Evolutionary conservation across 2,329 filamentous ascomycete genomes (phyloP).

Genomic region (Sporothrix curviconia): DNA sequence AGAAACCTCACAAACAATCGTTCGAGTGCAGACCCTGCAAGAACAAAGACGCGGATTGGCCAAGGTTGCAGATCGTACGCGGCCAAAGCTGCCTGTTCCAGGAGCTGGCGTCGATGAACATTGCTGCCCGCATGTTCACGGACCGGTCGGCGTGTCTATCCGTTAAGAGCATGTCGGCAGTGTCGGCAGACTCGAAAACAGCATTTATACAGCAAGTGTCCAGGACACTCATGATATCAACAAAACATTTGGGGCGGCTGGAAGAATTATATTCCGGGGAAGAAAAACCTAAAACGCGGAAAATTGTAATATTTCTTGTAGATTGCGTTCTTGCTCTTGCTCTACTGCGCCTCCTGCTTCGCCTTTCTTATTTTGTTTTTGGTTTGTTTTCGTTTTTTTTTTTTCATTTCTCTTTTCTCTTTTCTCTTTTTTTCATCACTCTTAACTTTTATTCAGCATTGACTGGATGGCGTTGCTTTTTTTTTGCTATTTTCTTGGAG

Average conservation of each 20-base stretch:
- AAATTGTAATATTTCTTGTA: neutral
- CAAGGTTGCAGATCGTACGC: constrained; percentile 98
- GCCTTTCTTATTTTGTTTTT: neutral
- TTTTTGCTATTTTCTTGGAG: neutral
- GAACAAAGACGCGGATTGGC: constrained; percentile 97
- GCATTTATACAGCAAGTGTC: neutral
- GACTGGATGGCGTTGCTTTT: constrained; percentile 14
- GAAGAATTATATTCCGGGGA: neutral
- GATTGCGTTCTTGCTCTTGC: neutral
- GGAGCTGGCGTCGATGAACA: constrained; percentile 97
- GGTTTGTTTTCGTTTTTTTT: neutral
- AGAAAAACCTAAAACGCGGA: neutral
- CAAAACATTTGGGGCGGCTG: neutral
- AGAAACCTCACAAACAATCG: constrained; percentile 87
- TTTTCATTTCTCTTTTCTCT: neutral
- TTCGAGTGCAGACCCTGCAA: constrained; percentile 97
- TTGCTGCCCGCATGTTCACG: constrained; percentile 95
- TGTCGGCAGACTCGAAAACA: neutral
- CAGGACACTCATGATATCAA: too few relatives aligned
- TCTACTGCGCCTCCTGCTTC: neutral
- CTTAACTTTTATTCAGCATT: constrained; percentile 5
- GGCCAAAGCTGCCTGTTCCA: constrained; percentile 97
- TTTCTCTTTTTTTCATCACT: neutral
- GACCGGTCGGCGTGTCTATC: constrained; percentile 67
- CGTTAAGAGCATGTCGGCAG: constrained; percentile 39